Evolutionary conservation across 2,329 filamentous ascomycete genomes (phyloP).

Genomic region (Botrytis medusae): DNA sequence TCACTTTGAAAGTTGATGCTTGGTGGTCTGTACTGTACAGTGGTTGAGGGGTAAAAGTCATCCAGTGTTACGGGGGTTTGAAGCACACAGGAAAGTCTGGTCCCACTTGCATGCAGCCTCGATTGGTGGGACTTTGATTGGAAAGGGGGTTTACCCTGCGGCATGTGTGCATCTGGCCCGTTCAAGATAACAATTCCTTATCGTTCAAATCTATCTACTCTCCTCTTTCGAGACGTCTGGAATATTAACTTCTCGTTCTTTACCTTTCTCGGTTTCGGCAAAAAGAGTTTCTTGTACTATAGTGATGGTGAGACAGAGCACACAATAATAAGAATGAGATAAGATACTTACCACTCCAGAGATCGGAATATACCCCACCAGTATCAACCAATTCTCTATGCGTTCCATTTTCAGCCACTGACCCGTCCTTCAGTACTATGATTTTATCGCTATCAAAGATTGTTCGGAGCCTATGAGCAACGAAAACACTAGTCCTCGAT

Average conservation of each 20-base stretch:
- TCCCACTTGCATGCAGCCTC: background rate
- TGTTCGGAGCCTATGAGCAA: constrained; percentile 87
- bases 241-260: constrained; percentile 41
- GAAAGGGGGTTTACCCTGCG: constrained; percentile 13
- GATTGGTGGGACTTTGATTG: constrained; percentile 4
- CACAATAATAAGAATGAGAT: constrained; percentile 12
- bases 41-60: background rate
- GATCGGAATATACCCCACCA: constrained; percentile 78
- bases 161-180: constrained; percentile 3
- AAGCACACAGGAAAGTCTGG: background rate
- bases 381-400: constrained; percentile 79
- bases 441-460: constrained; percentile 94
- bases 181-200: constrained; percentile 14
- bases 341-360: constrained; percentile 75
- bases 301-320: constrained; percentile 25
- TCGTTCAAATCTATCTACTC: constrained; percentile 17
- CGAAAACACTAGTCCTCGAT: constrained; percentile 85
- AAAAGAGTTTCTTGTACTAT: constrained; percentile 63
- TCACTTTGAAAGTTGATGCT: background rate
- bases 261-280: constrained; percentile 45
- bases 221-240: constrained; percentile 22
- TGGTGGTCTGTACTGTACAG: background rate
- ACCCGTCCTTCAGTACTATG: constrained; percentile 81
- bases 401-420: constrained; percentile 84
- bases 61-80: background rate